Percentiles rank a stretch among this genome's conserved stretches.
Conservation (phyloP, 1,284 basidiomycete genomes). For the Cystobasidiaceae sp. region DNA sequence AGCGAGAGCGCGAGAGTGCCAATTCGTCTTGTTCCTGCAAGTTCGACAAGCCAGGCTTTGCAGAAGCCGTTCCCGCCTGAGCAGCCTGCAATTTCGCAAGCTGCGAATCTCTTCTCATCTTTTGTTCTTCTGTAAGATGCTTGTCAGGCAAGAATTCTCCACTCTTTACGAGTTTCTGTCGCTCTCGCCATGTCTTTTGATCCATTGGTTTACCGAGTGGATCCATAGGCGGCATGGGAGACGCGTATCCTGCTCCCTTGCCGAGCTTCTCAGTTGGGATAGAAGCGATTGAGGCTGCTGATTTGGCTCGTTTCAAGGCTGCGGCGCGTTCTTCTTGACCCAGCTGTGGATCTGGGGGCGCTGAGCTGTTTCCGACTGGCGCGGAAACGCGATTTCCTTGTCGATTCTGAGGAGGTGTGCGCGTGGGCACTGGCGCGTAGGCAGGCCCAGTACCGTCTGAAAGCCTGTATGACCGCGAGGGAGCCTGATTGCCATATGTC, state of each 20-base stretch:
- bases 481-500: background rate
- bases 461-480: background rate
- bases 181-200: conserved; percentile 25
- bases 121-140: conserved; percentile 17
- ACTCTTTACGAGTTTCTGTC: background rate
- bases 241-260: conserved; percentile 29
- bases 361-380: background rate
- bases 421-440: background rate
- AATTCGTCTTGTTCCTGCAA: conserved; percentile 14
- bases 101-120: conserved; percentile 22
- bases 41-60: conserved; percentile 11
- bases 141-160: conserved; percentile 8
- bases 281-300: conserved; percentile 8
- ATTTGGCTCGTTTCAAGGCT: conserved; percentile 2
- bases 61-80: conserved; percentile 11
- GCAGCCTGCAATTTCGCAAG: conserved; percentile 15
- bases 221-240: conserved; percentile 27
- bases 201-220: conserved; percentile 24
- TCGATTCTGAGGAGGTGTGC: background rate
- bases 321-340: background rate
- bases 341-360: background rate
- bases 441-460: background rate
- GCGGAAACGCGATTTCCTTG: conserved; percentile 2
- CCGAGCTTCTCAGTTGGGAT: conserved; percentile 21
- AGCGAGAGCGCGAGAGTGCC: no score